Base-by-base conservation (phyloP, 2,329 filamentous ascomycete species). In the Claviceps paspali region DNA sequence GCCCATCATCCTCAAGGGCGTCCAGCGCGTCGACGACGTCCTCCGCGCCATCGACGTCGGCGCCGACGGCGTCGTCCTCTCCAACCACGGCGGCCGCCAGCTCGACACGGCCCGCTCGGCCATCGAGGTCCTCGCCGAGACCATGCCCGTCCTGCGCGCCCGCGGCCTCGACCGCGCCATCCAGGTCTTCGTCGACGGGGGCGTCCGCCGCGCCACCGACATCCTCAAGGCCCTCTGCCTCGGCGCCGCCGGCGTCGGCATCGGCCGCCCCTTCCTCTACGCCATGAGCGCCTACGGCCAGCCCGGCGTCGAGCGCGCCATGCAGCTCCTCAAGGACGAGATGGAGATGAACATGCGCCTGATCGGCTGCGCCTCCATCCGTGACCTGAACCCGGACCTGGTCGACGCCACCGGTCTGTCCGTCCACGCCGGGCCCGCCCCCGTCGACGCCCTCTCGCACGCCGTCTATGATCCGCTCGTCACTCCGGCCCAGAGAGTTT, bases 281-380 rank as follows among this genome's bases (percentile, higher is more conserved):
- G 88, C 91, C 51, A 96, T 98, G 88, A 82, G 79, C 44, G 76
- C 85, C 8, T 96, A 96, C 52, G 91, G 91, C 1, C 63, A 84
- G 41, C 68, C 79, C 2, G 91, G 91, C 45, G 88, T 96, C 15
- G 83, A 92, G 52, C 73, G 84, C 24, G 91, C 91, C 23, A 94
- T 96, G 81, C 81, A 86, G 59, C 64, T 94, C 41, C 70, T 94
- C 48, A 86, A 83, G 63, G 91, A 96, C 52, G 91, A 98, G 69
- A 83, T 98, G 74, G 86, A 92, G 64, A 96, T 96, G 88, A 91
- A 88, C 53, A 96, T 98, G 91, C 76, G 91, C 6, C 64, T 98
- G 44, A 85, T 98, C 48, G 91, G 91, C 8, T 82, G 77, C 41
- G 73, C 69, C 15, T 77, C 62, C 42, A 59, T 98, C 23, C 75